Evolutionary conservation across 176 grass and related monocot species (phyloP).

Genomic region (Phyllostachys edulis): DNA sequence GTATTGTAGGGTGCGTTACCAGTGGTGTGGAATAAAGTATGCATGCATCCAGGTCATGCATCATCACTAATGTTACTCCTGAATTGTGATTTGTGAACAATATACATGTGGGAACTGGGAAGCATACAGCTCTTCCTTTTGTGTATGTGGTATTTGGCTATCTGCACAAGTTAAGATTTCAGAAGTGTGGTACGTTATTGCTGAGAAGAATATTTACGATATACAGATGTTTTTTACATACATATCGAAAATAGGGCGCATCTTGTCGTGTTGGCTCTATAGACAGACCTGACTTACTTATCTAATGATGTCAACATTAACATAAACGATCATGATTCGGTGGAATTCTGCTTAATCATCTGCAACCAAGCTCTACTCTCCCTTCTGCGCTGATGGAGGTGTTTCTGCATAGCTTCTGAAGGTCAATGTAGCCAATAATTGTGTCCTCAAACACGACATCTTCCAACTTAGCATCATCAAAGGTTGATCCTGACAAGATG

Average conservation of each 20-base stretch:
- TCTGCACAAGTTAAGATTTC: background rate
- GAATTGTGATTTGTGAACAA: constrained; percentile 38
- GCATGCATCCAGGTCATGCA: constrained; percentile 16
- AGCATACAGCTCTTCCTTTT: constrained; percentile 23
- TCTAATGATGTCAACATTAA: background rate
- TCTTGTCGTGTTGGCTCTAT: constrained; percentile 34
- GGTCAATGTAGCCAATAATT: constrained; percentile 88
- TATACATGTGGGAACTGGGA: constrained; percentile 10
- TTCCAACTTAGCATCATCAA: constrained; percentile 65
- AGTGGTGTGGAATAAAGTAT: constrained; percentile 44
- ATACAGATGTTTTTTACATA: constrained; percentile 11
- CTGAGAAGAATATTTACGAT: constrained; percentile 3
- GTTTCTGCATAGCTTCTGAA: constrained; percentile 89
- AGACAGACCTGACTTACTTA: constrained; percentile 6
- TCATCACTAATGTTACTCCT: constrained; percentile 31
- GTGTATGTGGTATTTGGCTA: background rate
- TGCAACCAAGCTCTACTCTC: constrained; percentile 66
- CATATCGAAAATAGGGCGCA: background rate
- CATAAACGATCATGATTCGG: background rate
- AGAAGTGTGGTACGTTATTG: background rate
- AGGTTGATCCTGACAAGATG: constrained; percentile 74
- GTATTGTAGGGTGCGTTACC: constrained; percentile 7
- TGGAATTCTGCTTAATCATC: constrained; percentile 37
- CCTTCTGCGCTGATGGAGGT: constrained; percentile 56
- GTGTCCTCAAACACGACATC: constrained; percentile 74